Evolutionary conservation across 1,284 basidiomycete genomes (phyloP).

Genomic region (Fomitopsis palustris): DNA sequence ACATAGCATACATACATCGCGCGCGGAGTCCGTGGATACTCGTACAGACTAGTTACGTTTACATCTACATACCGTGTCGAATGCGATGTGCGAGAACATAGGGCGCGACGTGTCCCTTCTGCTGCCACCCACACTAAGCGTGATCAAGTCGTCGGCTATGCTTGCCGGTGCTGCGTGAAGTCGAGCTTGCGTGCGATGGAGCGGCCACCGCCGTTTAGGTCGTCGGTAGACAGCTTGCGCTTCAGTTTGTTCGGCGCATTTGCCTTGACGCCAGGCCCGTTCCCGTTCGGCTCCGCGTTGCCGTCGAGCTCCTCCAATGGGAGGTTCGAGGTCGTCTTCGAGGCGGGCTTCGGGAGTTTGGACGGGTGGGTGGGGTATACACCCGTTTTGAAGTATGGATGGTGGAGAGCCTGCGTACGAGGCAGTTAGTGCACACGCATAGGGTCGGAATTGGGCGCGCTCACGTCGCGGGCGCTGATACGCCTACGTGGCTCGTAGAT

Average conservation of each 20-base stretch:
- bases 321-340: constrained; percentile 40
- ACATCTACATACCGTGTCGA: constrained; percentile 4
- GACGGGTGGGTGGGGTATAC: constrained; percentile 82
- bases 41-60: constrained; percentile 14
- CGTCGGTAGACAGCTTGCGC: constrained; percentile 42
- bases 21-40: constrained; percentile 4
- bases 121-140: not conserved
- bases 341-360: constrained; percentile 75
- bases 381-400: constrained; percentile 75
- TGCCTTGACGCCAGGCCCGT: constrained; percentile 36
- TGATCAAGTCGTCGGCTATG: not conserved
- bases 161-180: constrained; percentile 27
- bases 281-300: constrained; percentile 47
- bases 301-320: constrained; percentile 74
- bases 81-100: not conserved
- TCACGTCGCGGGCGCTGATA: constrained; percentile 76
- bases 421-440: not conserved
- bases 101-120: not conserved
- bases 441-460: constrained; percentile 19
- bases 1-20: not conserved
- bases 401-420: constrained; percentile 57
- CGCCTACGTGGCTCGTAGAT: constrained; percentile 86
- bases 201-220: constrained; percentile 29
- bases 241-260: constrained; percentile 42
- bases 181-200: constrained; percentile 46